Base-by-base conservation (phyloP, 1,284 basidiomycete genomes). In the Volvariella surrecta region DNA sequence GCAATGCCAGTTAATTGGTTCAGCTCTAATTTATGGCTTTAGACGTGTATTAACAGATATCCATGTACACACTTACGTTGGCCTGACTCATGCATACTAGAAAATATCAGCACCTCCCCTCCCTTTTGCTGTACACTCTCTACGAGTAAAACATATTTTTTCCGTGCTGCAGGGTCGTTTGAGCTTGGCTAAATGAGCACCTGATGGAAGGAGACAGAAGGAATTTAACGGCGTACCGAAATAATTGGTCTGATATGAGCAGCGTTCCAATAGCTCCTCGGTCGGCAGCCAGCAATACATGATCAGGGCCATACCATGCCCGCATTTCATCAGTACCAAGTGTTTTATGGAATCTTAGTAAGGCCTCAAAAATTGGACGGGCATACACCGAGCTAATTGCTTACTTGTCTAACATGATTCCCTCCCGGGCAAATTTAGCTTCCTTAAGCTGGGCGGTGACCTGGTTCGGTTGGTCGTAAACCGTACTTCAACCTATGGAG, bases 1-100 rank as follows among this genome's bases (percentile, higher is more conserved):
- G 95, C 95, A 32, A 99, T 83, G 1, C 96, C 96, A 3, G 93
- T 94, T 39, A 99, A 62, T 51, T 94, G 85, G 61, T 98, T 98
- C 20, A 99, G 71, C 62, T 99, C 93, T n/a, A n/a, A n/a, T n/a
- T n/a, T n/a, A n/a, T n/a, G n/a, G n/a, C n/a, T n/a, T 94, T 59
- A 32, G 22, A 32, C 38, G 24, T 10, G 32, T 34, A 50, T 15
- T 30, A 17, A 32, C n/a, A 35, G 4, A 43, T 16, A 17, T 30
- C 24, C 20, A 4, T 39, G 40, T 39, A 24, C 1, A 15, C 11
- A 69, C 86, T 57, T 57, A 92, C 89, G 90, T 70, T 95, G 89
- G 18, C 96, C 96, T 19, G 89, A 91, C 63, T 99, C 95, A 61
- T 99, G 96, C 95, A 99, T 97, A 55, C 90, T 95, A 4, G 92